Base-by-base conservation (phyloP, 192 early-diverging fungal genomes). In the Umbelopsis isabellina region DNA sequence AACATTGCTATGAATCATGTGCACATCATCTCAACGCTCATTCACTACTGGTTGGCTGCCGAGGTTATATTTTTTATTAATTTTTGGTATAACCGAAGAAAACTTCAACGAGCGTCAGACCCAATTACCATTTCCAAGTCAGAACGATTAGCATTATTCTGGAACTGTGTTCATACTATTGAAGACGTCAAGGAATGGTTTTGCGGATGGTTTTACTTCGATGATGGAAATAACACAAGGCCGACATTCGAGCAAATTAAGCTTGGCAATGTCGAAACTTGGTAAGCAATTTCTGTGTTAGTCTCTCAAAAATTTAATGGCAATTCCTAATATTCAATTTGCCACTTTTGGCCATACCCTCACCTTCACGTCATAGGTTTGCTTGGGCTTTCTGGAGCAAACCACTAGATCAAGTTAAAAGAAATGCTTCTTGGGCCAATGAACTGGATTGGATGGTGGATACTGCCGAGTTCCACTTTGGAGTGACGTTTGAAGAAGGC, bases 381-480 rank as follows among this genome's bases (percentile, higher is more conserved):
- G 80, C 84, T 53, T 85, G 86, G 80, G 75, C 84, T 46, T 84
- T 85, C 44, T 87, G 84, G 82, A 68, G 71, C 35, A 70, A 69
- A 33, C 22, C 78, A 9, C 49, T 84, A 7, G 79, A 83, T 10
- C 25, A 70, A 11, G 79, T 85, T 16, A 67, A 49, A 20, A 25
- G 66, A 0, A 75, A 77, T 16, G 25, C 75, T 0, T 51, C 75
- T 10, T 75, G 72, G 53, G 67, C 75, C 25, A 61, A 72, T 23
- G 86, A 85, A n/a, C 46, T 87, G 49, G 75, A 81, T 18, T 52
- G 65, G 30, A 84, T 81, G 75, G 71, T 85, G 10, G 55, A 72
- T 23, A 49, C 30, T 1, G 52, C 81, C 7, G 84, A 87, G 61
- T 49, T 15, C 3, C 30, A 55, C 30, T 81, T 78, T 27, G 71